Evolutionary conservation across 345 rosid genomes (phyloP), one percentile per base, ranked within the genome.

Genomic region (Diplotaxis tenuifolia): DNA sequence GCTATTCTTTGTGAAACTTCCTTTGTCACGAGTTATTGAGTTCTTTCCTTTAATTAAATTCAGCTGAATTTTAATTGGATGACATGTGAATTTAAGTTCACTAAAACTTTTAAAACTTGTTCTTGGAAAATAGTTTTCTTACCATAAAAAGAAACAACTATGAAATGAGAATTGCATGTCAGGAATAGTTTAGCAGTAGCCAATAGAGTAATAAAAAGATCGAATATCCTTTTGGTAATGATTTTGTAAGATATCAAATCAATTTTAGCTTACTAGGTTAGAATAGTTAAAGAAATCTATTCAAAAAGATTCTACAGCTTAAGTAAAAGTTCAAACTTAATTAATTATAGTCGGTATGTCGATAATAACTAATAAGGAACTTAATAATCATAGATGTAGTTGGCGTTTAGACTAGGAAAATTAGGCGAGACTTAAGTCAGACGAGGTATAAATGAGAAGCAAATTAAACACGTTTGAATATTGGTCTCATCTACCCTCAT

Each of bases 401-500:
- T 56, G 61, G 10, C 25, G 25, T 12, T 56, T 23, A 56, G 32
- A 25, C 14, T 56, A 56, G 10, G 14, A 56, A 12, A 38, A 25
- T 75, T 67, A 75, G 73, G 73, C 61, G 32, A 68, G 28, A 1
- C 9, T 19, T 34, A 49, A 27, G 40, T 5, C 5, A 32, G 18
- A 12, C 38, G 6, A 12, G 15, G 38, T 5, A 25, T 6, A 16
- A 49, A 50, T 8, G 62, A 29, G 63, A 61, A 67, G 72, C 23
- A 61, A 67, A 67, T 12, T 20, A 60, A 9, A 68, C 78, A 75
- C 74, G 79, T 75, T 75, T 53, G 56, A 52, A 27, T 38, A 68
- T 68, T 53, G 57, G 22, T 68, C 57, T 68, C 79, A 75, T 10
- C 79, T 75, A 75, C 79, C 69, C 31, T 12, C 63, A 15, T 25